phyloP scores from a whole-genome alignment of 1,284 basidiomycete genomes.

The Dichomitus squalens region DNA sequence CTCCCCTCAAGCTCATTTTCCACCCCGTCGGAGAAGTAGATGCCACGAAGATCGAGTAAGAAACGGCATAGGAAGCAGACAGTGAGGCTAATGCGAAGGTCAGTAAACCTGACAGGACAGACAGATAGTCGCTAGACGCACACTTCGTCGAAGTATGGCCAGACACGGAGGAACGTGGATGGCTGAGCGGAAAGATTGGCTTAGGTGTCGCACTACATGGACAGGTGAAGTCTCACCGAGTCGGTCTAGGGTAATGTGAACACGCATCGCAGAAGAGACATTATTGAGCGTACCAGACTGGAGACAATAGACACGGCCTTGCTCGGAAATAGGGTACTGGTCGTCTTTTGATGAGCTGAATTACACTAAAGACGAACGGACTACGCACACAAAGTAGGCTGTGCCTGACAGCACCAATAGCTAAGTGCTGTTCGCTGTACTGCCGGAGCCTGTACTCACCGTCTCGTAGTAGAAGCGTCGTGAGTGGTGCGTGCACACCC shows the following conservation, averaged over 20 bases:
- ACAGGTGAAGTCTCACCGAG: not conserved
- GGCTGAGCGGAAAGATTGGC: not conserved
- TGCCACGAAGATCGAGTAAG: slow-evolving; percentile 9
- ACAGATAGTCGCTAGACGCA: not conserved
- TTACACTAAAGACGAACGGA: not conserved
- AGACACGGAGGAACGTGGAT: slow-evolving; percentile 7
- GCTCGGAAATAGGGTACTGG: slow-evolving; percentile 7
- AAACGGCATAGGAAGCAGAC: slow-evolving; percentile 15
- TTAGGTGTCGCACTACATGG: not conserved
- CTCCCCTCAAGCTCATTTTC: not conserved
- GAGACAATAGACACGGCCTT: slow-evolving; percentile 10
- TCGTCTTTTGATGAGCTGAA: not conserved
- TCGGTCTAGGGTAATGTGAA: not conserved
- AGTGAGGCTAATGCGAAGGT: slow-evolving; percentile 6
- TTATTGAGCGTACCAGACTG: not conserved
- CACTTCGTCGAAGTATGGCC: slow-evolving; percentile 18
- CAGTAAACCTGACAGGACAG: not conserved
- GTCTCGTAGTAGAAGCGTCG: slow-evolving; percentile 13
- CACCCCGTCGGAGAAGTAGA: not conserved
- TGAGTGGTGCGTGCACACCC: slow-evolving; percentile 3
- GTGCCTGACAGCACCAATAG: slow-evolving; percentile 1
- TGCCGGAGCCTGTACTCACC: slow-evolving; percentile 5
- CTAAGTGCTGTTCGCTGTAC: no score
- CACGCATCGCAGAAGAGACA: not conserved
- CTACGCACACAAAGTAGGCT: slow-evolving; percentile 13